Evolutionary conservation across 495 filamentous ascomycete species (phyloP).

Genomic region (Viridothelium virens): DNA sequence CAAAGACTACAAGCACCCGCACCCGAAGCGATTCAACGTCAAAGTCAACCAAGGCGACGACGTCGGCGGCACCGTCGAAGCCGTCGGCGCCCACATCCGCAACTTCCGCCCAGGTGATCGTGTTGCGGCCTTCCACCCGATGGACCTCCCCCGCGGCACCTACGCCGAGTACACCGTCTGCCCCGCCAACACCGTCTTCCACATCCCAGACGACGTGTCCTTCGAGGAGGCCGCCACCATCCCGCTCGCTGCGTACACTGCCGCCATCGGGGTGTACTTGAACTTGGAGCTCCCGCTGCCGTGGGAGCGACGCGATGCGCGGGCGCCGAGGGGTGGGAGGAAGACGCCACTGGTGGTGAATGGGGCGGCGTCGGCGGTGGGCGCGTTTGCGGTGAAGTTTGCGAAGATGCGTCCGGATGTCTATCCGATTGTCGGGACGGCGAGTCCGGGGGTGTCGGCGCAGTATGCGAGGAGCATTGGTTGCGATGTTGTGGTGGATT

Average conservation of each 20-base stretch:
- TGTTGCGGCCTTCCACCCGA: conserved; percentile 21
- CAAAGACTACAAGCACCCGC: conserved; percentile 21
- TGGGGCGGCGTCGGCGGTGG: conserved; percentile 37
- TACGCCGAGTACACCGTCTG: conserved; percentile 22
- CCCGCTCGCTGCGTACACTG: conserved; percentile 17
- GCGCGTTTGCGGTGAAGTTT: conserved; percentile 38
- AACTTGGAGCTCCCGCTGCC: conserved; percentile 12
- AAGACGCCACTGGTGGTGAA: conserved; percentile 34
- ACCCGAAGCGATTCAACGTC: conserved; percentile 13
- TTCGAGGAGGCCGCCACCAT: conserved; percentile 20
- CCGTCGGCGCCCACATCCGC: conserved; percentile 17
- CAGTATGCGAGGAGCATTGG: conserved; percentile 23
- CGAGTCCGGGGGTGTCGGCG: conserved; percentile 31
- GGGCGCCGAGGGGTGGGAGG: background rate
- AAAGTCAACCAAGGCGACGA: conserved; percentile 22
- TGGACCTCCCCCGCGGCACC: conserved; percentile 14
- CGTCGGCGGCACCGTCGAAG: conserved; percentile 18
- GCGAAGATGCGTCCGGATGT: conserved; percentile 34
- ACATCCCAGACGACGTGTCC: conserved; percentile 14
- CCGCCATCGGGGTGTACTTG: conserved; percentile 16
- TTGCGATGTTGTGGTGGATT: conserved; percentile 36
- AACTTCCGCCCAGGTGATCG: conserved; percentile 19
- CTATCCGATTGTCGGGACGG: conserved; percentile 33
- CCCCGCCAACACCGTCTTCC: conserved; percentile 18
- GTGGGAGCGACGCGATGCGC: background rate